Evolutionary conservation across 2,329 filamentous ascomycete species (phyloP).

Genomic region (Cordyceps cateniannulata): DNA sequence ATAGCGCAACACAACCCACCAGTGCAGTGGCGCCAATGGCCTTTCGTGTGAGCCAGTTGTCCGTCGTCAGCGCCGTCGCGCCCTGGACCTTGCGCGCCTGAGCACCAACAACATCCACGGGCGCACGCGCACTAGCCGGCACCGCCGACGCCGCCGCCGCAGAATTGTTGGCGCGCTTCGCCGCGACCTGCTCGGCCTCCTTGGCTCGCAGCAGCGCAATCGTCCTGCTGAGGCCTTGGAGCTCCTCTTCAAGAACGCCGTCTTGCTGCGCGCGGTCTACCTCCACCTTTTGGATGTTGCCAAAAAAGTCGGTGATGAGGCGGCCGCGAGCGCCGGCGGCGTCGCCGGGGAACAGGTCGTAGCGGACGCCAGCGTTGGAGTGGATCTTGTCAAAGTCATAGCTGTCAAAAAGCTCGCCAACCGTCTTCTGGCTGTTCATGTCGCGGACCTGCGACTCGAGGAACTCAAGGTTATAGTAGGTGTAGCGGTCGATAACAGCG

Average conservation of each 20-base stretch:
- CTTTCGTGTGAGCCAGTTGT: constrained; percentile 63
- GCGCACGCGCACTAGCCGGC: constrained; percentile 23
- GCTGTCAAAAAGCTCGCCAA: constrained; percentile 92
- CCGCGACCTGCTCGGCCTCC: constrained; percentile 39
- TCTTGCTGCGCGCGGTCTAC: constrained; percentile 60
- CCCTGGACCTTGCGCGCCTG: constrained; percentile 24
- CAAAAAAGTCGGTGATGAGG: constrained; percentile 93
- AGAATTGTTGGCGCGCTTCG: constrained; percentile 19
- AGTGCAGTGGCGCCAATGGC: constrained; percentile 54
- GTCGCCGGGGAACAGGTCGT: constrained; percentile 89
- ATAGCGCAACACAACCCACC: constrained; percentile 54
- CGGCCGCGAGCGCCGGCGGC: constrained; percentile 70
- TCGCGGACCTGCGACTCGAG: constrained; percentile 85
- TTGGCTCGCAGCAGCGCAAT: constrained; percentile 48
- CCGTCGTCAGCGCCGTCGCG: constrained; percentile 56
- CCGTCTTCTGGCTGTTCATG: constrained; percentile 76
- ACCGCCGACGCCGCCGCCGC: constrained; percentile 20
- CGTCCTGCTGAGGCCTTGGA: constrained; percentile 66
- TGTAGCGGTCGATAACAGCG: constrained; percentile 96
- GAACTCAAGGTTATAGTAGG: constrained; percentile 97
- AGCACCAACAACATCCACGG: constrained; percentile 16
- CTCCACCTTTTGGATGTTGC: constrained; percentile 96
- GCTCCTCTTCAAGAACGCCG: constrained; percentile 60
- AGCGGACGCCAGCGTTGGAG: constrained; percentile 82
- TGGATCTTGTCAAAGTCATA: constrained; percentile 95